These are phyloP conservation scores for Tremella yokohamensis DNA, from an alignment of 768 basidiomycete genomes.

Conservation along the genomic window DNA sequence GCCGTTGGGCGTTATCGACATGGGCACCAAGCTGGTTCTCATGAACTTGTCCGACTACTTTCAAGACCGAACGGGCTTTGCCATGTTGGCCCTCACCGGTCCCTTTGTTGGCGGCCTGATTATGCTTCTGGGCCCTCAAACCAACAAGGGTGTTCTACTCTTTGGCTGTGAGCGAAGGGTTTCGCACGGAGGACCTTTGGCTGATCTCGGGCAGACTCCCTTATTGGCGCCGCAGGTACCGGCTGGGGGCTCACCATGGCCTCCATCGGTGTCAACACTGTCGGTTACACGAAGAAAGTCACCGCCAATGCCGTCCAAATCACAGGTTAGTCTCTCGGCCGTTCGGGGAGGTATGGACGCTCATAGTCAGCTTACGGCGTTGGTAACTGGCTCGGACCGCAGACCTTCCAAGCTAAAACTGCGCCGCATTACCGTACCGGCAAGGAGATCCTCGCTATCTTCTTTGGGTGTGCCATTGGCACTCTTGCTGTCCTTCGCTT, in stretches of 20 bases:
- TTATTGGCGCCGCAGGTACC: slow-evolving; percentile 21
- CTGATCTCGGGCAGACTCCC: slow-evolving; percentile 2
- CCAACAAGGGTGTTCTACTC: slow-evolving; percentile 18
- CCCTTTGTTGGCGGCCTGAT: slow-evolving; percentile 30
- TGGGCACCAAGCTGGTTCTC: slow-evolving; percentile 18
- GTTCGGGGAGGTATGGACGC: too few species aligned
- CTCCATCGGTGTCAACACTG: slow-evolving; percentile 21
- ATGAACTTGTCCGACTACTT: slow-evolving; percentile 30
- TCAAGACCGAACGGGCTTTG: slow-evolving; percentile 24
- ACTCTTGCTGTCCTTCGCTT: slow-evolving; percentile 14
- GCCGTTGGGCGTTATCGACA: slow-evolving; percentile 17
- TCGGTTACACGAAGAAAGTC: slow-evolving; percentile 29
- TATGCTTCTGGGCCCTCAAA: slow-evolving; percentile 24
- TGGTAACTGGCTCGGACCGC: slow-evolving; percentile 19
- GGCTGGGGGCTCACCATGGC: slow-evolving; percentile 29
- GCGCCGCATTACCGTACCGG: slow-evolving; percentile 16
- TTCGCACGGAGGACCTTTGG: neutral
- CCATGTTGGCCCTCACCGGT: slow-evolving; percentile 19
- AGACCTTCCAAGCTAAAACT: slow-evolving; percentile 16
- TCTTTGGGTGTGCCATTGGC: slow-evolving; percentile 25
- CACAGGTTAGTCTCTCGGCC: slow-evolving; percentile 11
- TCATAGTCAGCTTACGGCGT: slow-evolving; percentile 9
- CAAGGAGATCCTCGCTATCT: slow-evolving; percentile 19
- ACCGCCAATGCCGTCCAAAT: slow-evolving; percentile 25
- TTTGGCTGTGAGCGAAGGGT: slow-evolving; percentile 16